These are phyloP conservation scores for Mortierella sp. DNA, from an alignment of 371 early-diverging fungal genomes.

Conservation along the genomic window DNA sequence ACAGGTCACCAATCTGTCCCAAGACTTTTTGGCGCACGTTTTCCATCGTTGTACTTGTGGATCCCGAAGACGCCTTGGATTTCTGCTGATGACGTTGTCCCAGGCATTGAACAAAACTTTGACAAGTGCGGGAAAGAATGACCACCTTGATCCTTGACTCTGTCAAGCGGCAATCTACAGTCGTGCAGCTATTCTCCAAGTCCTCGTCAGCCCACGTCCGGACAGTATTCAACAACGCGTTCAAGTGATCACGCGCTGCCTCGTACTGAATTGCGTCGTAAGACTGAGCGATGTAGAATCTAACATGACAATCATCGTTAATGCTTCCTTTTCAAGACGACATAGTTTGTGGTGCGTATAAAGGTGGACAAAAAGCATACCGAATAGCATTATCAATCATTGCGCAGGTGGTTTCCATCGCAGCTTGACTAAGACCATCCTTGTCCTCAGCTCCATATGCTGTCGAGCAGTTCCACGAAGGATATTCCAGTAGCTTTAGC, in stretches of 20 bases:
- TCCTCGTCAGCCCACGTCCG: conserved; percentile 16
- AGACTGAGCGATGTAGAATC: conserved; percentile 27
- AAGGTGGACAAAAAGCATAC: conserved; percentile 3
- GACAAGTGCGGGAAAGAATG: conserved; percentile 29
- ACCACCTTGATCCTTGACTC: conserved; percentile 18
- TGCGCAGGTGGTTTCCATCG: conserved; percentile 27
- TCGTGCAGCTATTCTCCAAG: conserved; percentile 6
- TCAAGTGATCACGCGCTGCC: conserved; percentile 15
- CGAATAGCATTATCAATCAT: conserved; percentile 24
- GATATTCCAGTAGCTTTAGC: conserved; percentile 19
- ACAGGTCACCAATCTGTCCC: conserved; percentile 8
- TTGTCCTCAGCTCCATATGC: conserved; percentile 30
- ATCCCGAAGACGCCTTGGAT: conserved; percentile 8
- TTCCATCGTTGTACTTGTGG: conserved; percentile 1
- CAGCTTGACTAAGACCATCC: conserved; percentile 18
- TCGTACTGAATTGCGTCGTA: conserved; percentile 22
- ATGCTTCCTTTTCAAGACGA: too few relatives aligned
- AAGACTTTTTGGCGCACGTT: background rate
- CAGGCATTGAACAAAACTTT: conserved; percentile 27
- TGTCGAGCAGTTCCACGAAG: conserved; percentile 24
- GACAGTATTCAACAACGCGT: conserved; percentile 8
- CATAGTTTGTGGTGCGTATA: too few relatives aligned
- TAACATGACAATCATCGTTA: background rate
- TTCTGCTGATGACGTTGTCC: conserved; percentile 16
- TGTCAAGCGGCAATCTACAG: conserved; percentile 6